Evolutionary conservation across 768 basidiomycete genomes (phyloP).

Genomic region (Rhodotorula graminis): DNA sequence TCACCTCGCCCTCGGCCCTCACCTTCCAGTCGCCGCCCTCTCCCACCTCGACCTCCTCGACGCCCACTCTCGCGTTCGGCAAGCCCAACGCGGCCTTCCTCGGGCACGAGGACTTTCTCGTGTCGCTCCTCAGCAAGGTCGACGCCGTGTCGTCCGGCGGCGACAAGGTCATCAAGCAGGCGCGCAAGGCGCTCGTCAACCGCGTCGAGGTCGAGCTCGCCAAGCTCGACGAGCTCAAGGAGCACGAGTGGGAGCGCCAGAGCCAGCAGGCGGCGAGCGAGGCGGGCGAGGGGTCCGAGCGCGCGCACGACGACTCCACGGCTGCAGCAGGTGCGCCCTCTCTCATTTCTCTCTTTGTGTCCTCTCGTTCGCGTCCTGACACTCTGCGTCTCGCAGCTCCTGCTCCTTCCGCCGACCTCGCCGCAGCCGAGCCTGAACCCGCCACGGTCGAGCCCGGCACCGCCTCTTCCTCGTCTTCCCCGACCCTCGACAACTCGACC

Average conservation of each 20-base stretch:
- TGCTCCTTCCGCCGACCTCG: not conserved
- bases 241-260: slow-evolving; percentile 26
- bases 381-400: not conserved
- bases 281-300: not conserved
- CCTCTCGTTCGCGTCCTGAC: not conserved
- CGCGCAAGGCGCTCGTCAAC: slow-evolving; percentile 34
- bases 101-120: slow-evolving; percentile 30
- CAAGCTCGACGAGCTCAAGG: slow-evolving; percentile 24
- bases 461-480: no score
- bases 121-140: slow-evolving; percentile 25
- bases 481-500: no score
- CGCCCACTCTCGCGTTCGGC: slow-evolving; percentile 56
- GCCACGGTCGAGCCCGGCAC: not conserved
- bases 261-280: not conserved
- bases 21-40: slow-evolving; percentile 45
- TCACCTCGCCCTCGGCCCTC: slow-evolving; percentile 43
- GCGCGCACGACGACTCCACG: not conserved
- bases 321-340: not conserved
- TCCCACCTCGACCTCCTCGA: not conserved
- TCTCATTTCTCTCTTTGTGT: no score
- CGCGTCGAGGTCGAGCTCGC: slow-evolving; percentile 23
- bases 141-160: slow-evolving; percentile 24
- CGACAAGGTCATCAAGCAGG: slow-evolving; percentile 19
- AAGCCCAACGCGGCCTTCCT: slow-evolving; percentile 43
- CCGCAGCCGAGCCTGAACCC: not conserved